phyloP scores from a whole-genome alignment of 2,329 filamentous ascomycete species.

The Neofusicoccum umdonicola region DNA sequence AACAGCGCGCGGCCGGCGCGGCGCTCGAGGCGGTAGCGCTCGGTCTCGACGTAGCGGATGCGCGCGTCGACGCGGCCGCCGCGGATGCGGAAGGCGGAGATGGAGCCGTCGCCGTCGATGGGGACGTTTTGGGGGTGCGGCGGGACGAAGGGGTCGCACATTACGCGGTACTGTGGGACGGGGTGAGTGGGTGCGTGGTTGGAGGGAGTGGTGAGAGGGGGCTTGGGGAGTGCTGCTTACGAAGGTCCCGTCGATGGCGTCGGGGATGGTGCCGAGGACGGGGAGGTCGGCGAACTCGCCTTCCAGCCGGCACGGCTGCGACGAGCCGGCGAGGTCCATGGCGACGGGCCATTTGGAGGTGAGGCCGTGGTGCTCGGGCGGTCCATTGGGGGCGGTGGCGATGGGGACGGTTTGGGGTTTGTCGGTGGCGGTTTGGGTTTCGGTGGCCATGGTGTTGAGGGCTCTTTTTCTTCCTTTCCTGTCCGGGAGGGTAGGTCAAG shows the following conservation, averaged over 20 bases:
- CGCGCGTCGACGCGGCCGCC: slow-evolving; percentile 31
- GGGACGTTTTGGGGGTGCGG: slow-evolving; percentile 22
- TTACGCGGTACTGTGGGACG: slow-evolving; percentile 22
- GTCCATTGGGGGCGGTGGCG: neutral
- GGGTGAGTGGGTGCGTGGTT: neutral
- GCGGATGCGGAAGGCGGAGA: slow-evolving; percentile 32
- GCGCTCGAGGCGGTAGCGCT: slow-evolving; percentile 28
- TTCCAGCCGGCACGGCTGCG: slow-evolving; percentile 22
- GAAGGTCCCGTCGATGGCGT: slow-evolving; percentile 3
- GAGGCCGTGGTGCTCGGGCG: neutral
- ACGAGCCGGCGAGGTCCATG: slow-evolving; percentile 10
- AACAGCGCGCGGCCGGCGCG: slow-evolving; percentile 19
- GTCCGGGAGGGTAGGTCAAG: too few relatives aligned
- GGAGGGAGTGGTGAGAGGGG: too few relatives aligned
- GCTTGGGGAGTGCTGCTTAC: neutral
- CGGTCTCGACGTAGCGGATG: slow-evolving; percentile 32
- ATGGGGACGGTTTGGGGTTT: too few relatives aligned
- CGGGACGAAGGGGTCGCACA: slow-evolving; percentile 27
- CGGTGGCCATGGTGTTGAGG: neutral
- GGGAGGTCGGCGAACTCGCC: slow-evolving; percentile 20
- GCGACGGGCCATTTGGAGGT: slow-evolving; percentile 16
- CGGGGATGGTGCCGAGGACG: slow-evolving; percentile 1
- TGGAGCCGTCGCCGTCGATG: slow-evolving; percentile 32
- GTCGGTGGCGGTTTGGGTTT: neutral
- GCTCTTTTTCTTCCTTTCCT: too few relatives aligned